Evolutionary conservation across 2,329 filamentous ascomycete genomes (phyloP), one percentile per base, ranked within the genome.

Genomic region (Ophiocordyceps camponoti-leonardi): DNA sequence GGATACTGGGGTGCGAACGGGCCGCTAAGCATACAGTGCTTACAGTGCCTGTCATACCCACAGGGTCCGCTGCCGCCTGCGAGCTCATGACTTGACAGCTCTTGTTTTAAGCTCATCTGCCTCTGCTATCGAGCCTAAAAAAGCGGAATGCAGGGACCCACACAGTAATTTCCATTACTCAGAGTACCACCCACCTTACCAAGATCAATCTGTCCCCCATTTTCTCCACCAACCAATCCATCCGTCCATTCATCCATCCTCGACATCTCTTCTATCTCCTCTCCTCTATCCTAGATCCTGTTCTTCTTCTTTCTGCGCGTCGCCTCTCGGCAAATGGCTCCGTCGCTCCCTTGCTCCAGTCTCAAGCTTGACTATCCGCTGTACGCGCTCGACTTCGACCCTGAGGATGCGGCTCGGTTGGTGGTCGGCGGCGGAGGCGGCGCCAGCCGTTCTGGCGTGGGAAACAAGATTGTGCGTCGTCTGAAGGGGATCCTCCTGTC

Each of bases 351-450:
- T 46, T 62, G 63, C 48, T 73, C 81, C 49, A 81, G 78, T 61
- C 68, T 78, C 53, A 77, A 77, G 46, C 75, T 93, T 51, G 76
- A 79, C 47, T 95, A 90, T 62, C 88, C 88, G 43, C 75, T 94
- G 48, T 94, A 87, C 62, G 79, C 83, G 46, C 83, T 86, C 60
- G 87, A 87, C 58, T 95, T 94, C 62, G 86, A 94, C 58, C 85
- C 83, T 44, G 74, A 81, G 56, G 79, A 93, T 66, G 73, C 81
- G 48, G 75, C 75, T 50, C 79, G 80, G 51, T 70, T 95, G 22
- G 67, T 94, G 10, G 84, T 94, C 35, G 86, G 82, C 49, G 90
- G 90, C 45, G 90, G 90, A 49, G 90, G 90, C 51, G 90, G 90
- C 44, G 79, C 85, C 51, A 79, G 83, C 43, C 77, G 78, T 51